These are phyloP conservation scores for Pichia membranifaciens DNA, from an alignment of 805 yeast species.

Conservation along the genomic window DNA sequence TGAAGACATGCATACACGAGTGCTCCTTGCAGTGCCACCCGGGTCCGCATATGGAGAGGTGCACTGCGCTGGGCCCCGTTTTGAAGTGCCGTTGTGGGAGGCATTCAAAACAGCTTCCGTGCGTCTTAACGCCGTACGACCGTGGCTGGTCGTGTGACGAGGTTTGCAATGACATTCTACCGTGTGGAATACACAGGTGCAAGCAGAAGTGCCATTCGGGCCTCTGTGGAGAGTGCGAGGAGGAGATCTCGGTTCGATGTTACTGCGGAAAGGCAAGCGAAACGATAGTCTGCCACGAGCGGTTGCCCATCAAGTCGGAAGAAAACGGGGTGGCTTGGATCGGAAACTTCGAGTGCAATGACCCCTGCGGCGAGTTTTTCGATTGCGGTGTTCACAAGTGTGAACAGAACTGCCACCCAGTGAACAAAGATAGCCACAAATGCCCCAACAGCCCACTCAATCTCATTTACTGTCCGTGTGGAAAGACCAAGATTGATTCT, in stretches of 20 bases:
- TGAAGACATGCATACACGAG: constrained; percentile 60
- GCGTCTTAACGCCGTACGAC: constrained; percentile 61
- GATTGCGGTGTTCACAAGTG: constrained; percentile 65
- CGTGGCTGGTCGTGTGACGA: constrained; percentile 65
- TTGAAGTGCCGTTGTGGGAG: constrained; percentile 73
- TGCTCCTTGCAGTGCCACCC: constrained; percentile 81
- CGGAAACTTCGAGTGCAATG: constrained; percentile 47
- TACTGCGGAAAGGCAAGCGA: constrained; percentile 65
- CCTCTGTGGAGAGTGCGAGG: constrained; percentile 69
- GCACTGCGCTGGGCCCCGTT: constrained; percentile 73
- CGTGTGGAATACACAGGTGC: constrained; percentile 72
- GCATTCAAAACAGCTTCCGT: constrained; percentile 59
- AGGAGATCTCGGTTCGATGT: constrained; percentile 45
- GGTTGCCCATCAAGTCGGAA: constrained; percentile 32
- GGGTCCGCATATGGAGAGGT: constrained; percentile 72
- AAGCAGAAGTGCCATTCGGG: constrained; percentile 66
- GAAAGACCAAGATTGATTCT: constrained; percentile 47
- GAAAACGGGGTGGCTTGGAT: constrained; percentile 34
- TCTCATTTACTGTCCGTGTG: constrained; percentile 74
- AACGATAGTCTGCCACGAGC: constrained; percentile 39
- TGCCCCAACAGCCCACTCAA: constrained; percentile 63
- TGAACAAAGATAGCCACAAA: constrained; percentile 24
- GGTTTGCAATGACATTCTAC: constrained; percentile 54
- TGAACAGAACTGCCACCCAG: constrained; percentile 46
- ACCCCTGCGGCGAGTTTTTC: constrained; percentile 39